Base-by-base conservation (phyloP, 176 grass and related monocot genomes). In the Areca catechu region DNA sequence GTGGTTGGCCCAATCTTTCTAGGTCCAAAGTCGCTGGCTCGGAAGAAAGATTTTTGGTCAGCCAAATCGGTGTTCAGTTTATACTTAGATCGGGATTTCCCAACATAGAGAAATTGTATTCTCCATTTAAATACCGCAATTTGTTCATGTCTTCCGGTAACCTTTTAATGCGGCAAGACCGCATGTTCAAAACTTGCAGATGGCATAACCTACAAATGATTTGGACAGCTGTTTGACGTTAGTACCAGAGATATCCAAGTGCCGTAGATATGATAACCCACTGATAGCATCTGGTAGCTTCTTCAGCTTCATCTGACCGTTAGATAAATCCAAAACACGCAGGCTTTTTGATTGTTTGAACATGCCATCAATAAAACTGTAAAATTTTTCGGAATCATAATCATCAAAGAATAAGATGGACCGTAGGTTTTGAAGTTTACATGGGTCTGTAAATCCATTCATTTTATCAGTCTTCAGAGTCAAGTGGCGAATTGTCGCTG, bases 161-260 rank as follows among this genome's bases (percentile, higher is more conserved):
- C 24, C 24, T 25, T 25, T 4, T 9, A 34, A 81, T 63, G 15
- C 0, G 16, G 49, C 73, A 57, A n/a, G 47, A 47, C 34, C 48
- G 63, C 62, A 80, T 15, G 15, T 67, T 66, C 53, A 85, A 58
- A 21, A 80, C 63, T 25, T 80, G 73, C 12, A 86, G 72, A 49
- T 77, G 57, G 56, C 25, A 68, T 7, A 76, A 28, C n/a, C 17
- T 25, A 22, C n/a, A 65, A 71, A 25, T 25, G 3, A 25, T 4
- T 25, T 25, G 24, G 3, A 4, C 3, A 3, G 24, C 4, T 4
- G 24, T 25, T 25, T 25, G 24, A 25, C 4, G 3, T 25, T 25
- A 25, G 24, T 25, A 4, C 24, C 2, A 3, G 1, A 25, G 3
- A 1, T 4, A 25, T 25, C 24, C 24, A 65, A 16, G 54, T 50